Evolutionary conservation across 2,329 filamentous ascomycete species (phyloP), one percentile per base, ranked within the genome.

Genomic region (Colletotrichum sp.): DNA sequence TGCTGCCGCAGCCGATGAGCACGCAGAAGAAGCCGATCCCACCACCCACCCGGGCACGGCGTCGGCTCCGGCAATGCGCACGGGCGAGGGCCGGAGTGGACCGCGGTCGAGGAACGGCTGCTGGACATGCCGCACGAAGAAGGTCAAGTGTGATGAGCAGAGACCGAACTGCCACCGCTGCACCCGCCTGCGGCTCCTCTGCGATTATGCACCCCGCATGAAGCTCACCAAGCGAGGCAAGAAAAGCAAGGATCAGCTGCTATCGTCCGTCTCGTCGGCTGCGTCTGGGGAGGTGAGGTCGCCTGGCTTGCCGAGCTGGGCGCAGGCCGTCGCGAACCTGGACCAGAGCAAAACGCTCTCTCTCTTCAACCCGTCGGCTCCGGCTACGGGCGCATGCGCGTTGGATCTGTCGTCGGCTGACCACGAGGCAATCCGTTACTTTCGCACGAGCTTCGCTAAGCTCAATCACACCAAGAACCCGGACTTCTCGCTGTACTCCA

Each of bases 391-490:
- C 48, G 78, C 78, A 10, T 80, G 71, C 36, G 79, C 80, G 15
- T 52, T 82, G 13, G 74, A 79, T 18, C 78, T 84, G 13, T 80
- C 77, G 22, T 79, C 78, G 8, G 75, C 79, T 8, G 84, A 84
- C 36, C 81, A 84, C 62, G 82, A 84, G 67, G 82, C 84, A 4
- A 84, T 85, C 15, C 80, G 79, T 16, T 83, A 83, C 69, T 85
- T 84, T 67, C 82, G 84, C 12, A 84, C 83, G 8, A 81, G 79
- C 4, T 84, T 84, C 70, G 81, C 82, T n/a, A 80, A 79, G 60
- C 72, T 80, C 22, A 79, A 85, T 32, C 83, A 85, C 70, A 84
- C 83, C 36, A 85, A 84, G 66, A 84, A 84, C 36, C 82, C 83
- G 1, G 80, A 83, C n/a, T 84, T 80, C 32, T 83, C 81, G 1